phyloP scores from a whole-genome alignment of 2,329 filamentous ascomycete species.

The Calonectria multiphialidica region DNA sequence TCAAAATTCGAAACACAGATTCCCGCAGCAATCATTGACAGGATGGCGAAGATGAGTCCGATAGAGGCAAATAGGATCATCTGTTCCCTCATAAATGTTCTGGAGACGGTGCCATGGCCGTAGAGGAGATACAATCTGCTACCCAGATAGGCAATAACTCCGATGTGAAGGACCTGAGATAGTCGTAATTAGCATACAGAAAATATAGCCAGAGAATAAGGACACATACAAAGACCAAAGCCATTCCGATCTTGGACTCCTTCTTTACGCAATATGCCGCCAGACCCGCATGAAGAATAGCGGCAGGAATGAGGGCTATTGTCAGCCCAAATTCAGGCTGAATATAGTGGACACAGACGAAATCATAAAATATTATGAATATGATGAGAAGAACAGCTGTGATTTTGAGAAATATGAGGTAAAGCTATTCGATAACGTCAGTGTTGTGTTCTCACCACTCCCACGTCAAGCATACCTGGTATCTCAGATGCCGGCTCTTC shows the following conservation, averaged over 20 bases:
- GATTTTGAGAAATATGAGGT: background rate
- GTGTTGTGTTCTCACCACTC: background rate
- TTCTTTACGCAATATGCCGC: background rate
- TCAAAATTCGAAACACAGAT: background rate
- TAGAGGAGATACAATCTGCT: background rate
- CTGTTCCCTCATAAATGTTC: background rate
- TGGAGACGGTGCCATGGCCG: background rate
- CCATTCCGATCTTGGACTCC: background rate
- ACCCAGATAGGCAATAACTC: background rate
- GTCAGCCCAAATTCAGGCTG: background rate
- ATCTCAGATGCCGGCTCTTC: background rate
- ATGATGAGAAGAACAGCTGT: background rate
- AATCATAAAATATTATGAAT: background rate
- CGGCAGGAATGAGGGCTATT: background rate
- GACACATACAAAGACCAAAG: background rate
- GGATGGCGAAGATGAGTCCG: background rate
- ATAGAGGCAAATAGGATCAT: background rate
- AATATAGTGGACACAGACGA: background rate
- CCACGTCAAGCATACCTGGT: background rate
- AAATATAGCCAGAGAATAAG: too few relatives aligned
- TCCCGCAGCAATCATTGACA: background rate
- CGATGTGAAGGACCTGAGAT: background rate
- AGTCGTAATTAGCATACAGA: background rate
- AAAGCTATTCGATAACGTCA: background rate
- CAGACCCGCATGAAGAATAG: background rate